A percentile compares a stretch with the other conserved stretches of the same genome.
Evolutionary conservation across 768 basidiomycete species (phyloP).

Genomic region (Kwoniella sp.): DNA sequence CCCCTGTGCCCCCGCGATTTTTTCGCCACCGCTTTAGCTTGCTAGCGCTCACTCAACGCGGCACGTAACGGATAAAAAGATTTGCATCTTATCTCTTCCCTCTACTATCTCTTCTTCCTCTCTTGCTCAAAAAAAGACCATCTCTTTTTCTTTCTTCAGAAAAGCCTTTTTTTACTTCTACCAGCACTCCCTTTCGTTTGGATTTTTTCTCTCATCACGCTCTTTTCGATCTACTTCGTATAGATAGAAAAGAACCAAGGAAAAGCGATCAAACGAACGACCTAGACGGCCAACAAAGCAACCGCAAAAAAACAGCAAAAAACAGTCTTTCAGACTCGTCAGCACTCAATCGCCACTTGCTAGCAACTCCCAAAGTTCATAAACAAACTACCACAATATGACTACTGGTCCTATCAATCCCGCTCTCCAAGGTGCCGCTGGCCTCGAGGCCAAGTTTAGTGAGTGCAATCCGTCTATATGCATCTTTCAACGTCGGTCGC

Average conservation of each 20-base stretch:
- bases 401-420: constrained; percentile 41
- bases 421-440: constrained; percentile 24
- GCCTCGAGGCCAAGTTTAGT: constrained; percentile 54
- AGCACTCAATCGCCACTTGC: not conserved
- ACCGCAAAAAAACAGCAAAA: not conserved
- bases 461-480: constrained; percentile 22
- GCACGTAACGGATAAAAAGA: constrained; percentile 8
- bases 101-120: constrained; percentile 11
- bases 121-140: not conserved
- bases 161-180: not conserved
- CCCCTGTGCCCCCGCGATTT: not conserved
- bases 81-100: constrained; percentile 15
- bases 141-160: constrained; percentile 10
- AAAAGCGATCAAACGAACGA: constrained; percentile 12
- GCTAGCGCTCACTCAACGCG: constrained; percentile 2
- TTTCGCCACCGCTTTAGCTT: constrained; percentile 18
- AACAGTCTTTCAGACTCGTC: not conserved
- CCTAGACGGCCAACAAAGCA: constrained; percentile 10
- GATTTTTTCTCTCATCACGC: constrained; percentile 15
- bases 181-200: constrained; percentile 5
- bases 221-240: constrained; percentile 27
- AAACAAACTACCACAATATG: constrained; percentile 19
- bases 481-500: not conserved
- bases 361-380: not conserved
- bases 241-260: constrained; percentile 21